phyloP scores from a whole-genome alignment of 495 filamentous ascomycete species.

The Aspergillus taichungensis region DNA sequence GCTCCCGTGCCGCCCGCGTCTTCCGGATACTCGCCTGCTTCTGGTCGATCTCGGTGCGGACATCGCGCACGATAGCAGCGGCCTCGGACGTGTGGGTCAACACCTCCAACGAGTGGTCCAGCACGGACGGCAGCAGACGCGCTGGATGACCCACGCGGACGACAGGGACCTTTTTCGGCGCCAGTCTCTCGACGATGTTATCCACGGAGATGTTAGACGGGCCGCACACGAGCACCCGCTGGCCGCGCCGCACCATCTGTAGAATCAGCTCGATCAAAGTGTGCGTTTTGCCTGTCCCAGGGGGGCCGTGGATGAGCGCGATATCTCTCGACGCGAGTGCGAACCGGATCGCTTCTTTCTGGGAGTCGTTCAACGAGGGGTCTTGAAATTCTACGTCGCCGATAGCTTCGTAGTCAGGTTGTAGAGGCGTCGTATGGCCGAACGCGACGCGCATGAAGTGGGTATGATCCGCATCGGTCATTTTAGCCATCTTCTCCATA shows the following conservation, averaged over 20 bases:
- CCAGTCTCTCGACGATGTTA: conserved; percentile 94
- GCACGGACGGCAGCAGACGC: conserved; percentile 76
- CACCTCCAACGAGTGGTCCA: conserved; percentile 84
- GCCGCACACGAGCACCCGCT: conserved; percentile 81
- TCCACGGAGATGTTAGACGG: conserved; percentile 96
- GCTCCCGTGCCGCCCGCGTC: conserved; percentile 70
- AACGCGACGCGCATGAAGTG: conserved; percentile 77
- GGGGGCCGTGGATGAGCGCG: conserved; percentile 90
- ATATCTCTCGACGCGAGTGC: conserved; percentile 76
- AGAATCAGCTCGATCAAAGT: conserved; percentile 92
- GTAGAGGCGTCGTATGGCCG: conserved; percentile 43
- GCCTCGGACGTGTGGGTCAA: conserved; percentile 89
- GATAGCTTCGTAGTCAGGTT: conserved; percentile 41
- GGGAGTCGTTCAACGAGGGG: conserved; percentile 72
- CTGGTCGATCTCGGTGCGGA: conserved; percentile 85
- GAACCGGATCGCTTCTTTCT: conserved; percentile 87
- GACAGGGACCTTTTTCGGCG: conserved; percentile 74
- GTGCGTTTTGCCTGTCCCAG: conserved; percentile 95
- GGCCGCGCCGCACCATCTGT: conserved; percentile 64
- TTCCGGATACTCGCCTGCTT: conserved; percentile 86
- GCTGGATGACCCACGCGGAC: conserved; percentile 91
- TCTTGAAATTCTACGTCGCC: conserved; percentile 68
- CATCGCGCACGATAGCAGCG: conserved; percentile 80
- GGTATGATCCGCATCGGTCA: conserved; percentile 59
- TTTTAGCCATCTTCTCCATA: conserved; percentile 72